Conservation (phyloP, 2,329 filamentous ascomycete genomes). For the Venturiaceae sp. region DNA sequence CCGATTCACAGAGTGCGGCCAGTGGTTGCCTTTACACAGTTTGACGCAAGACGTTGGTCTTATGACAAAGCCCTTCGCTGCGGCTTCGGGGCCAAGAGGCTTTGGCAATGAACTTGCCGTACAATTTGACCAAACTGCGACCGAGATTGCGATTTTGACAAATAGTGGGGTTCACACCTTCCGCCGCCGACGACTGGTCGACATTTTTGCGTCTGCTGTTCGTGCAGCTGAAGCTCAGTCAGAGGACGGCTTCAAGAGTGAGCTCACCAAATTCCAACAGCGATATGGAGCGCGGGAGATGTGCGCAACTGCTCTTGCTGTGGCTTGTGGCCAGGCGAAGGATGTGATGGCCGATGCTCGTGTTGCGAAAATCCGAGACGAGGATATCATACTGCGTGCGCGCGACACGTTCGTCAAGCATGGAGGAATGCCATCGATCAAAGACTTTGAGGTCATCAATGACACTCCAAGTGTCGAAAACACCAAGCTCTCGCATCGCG, state of each 20-base stretch:
- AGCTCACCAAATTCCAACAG: slow-evolving; percentile 74
- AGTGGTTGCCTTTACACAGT: slow-evolving; percentile 67
- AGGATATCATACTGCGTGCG: slow-evolving; percentile 75
- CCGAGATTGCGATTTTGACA: slow-evolving; percentile 84
- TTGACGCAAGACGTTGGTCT: slow-evolving; percentile 70
- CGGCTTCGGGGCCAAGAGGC: slow-evolving; percentile 58
- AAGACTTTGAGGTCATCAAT: slow-evolving; percentile 54
- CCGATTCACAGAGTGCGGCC: slow-evolving; percentile 69
- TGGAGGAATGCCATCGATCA: slow-evolving; percentile 76
- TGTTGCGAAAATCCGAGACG: slow-evolving; percentile 63
- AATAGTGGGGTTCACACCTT: slow-evolving; percentile 85
- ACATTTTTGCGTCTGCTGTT: slow-evolving; percentile 80
- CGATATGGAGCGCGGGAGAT: slow-evolving; percentile 84
- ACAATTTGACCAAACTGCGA: slow-evolving; percentile 78
- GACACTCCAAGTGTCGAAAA: slow-evolving; percentile 58
- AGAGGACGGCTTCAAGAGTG: slow-evolving; percentile 70
- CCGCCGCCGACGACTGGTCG: slow-evolving; percentile 73
- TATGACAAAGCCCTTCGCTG: slow-evolving; percentile 58
- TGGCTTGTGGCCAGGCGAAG: slow-evolving; percentile 86
- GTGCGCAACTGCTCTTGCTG: slow-evolving; percentile 81
- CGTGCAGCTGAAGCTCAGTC: slow-evolving; percentile 45
- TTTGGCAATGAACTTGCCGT: slow-evolving; percentile 94
- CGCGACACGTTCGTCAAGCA: slow-evolving; percentile 84
- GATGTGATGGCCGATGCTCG: slow-evolving; percentile 66
- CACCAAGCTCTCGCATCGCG: slow-evolving; percentile 78